Percentiles rank a stretch among this genome's conserved stretches.
These are phyloP conservation scores for Rauvolfia tetraphylla DNA, from an alignment of 257 asterid genomes.

Conservation along the genomic window DNA sequence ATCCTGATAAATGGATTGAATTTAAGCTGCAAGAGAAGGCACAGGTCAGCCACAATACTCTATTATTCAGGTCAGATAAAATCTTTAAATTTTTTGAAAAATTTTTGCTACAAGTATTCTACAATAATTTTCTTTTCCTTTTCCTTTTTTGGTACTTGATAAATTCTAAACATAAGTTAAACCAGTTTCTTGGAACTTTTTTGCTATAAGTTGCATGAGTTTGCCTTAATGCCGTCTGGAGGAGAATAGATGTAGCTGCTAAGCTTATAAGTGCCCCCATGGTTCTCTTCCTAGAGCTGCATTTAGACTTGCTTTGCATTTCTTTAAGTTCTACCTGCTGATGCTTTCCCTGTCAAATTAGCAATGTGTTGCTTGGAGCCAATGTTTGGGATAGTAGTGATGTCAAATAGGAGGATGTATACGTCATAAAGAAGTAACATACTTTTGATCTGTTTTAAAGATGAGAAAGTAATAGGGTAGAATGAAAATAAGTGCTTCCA, in stretches of 20 bases:
- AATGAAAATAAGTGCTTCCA: not conserved
- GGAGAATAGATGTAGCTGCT: not conserved
- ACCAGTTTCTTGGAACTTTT: not conserved
- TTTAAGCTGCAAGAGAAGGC: slow-evolving; percentile 88
- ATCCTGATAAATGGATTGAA: slow-evolving; percentile 84
- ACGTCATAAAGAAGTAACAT: not conserved
- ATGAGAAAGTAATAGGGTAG: not conserved
- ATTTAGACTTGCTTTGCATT: not conserved
- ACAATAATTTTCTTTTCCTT: not conserved
- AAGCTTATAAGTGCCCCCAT: not conserved
- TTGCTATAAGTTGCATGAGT: not conserved
- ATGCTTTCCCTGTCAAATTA: not conserved
- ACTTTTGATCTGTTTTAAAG: not conserved
- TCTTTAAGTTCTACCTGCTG: not conserved
- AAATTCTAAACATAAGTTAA: not conserved
- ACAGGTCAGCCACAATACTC: slow-evolving; percentile 89
- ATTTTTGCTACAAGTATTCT: not conserved
- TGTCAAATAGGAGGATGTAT: not conserved
- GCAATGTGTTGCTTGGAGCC: not conserved
- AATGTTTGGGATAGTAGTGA: not conserved
- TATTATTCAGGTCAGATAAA: slow-evolving; percentile 65
- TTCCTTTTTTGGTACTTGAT: not conserved
- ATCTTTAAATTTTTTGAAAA: not conserved
- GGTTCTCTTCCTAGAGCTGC: not conserved
- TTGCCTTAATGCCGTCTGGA: not conserved